Base-by-base conservation (phyloP, 2,329 filamentous ascomycete genomes). In the Xylaria sp. region DNA sequence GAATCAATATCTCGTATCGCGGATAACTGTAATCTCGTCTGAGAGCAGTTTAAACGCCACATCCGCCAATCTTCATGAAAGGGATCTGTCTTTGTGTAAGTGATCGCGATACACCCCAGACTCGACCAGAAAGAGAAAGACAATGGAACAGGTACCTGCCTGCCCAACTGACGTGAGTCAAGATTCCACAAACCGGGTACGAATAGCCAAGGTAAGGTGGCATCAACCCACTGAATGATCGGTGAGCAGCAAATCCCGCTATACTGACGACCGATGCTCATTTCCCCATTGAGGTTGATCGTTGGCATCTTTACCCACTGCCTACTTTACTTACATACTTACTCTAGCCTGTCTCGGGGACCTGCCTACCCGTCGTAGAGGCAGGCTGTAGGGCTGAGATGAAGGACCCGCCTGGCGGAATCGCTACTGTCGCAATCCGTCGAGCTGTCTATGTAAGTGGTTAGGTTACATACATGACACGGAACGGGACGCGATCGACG, bases 361-460 rank as follows among this genome's bases (percentile, higher is more conserved):
- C 13, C 11, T 17, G 23, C 23, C 46, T 28, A 49, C 13, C 23
- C 20, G 46, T n/a, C 6, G 38, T 15, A 40, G 38, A 40, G 6
- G 46, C 26, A 26, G 46, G 46, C 46, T 28, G 46, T 49, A 49
- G 46, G 46, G 46, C 46, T 49, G 46, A 48, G 46, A 48, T 23
- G 10, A 5, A 10, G 20, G n/a, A 26, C 46, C 46, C 46, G 46
- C 46, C 46, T 3, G 20, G 44, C 44, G 44, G 44, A 15, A 48
- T 48, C 23, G n/a, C 20, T 20, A 49, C 2, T 6, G 46, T 49
- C 13, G 46, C 23, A 49, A 49, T 49, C 46, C 46, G 23, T 28
- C 46, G 46, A 49, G 46, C 11, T 26, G 26, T 23, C 23, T 23
- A 23, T 23, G 23, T 23, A 26, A 4, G 6, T 17, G 9, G 4